These are phyloP conservation scores for Fusarium tupiense DNA, from an alignment of 2,329 filamentous ascomycete genomes.

Conservation along the genomic window DNA sequence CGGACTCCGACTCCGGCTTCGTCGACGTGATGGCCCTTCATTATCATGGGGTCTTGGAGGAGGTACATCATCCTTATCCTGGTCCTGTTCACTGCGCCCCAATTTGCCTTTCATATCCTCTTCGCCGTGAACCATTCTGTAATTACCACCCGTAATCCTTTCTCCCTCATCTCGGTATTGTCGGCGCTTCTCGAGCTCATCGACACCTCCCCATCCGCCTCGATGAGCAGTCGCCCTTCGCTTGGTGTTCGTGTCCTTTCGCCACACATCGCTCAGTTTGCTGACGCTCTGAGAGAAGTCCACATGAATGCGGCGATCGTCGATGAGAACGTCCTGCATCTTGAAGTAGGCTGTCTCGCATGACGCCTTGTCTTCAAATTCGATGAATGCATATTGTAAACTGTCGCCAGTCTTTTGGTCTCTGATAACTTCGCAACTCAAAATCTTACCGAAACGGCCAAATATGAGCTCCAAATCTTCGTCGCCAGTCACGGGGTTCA, in stretches of 20 bases:
- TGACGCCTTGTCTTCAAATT: slow-evolving; percentile 90
- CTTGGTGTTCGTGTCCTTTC: slow-evolving; percentile 85
- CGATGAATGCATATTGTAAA: slow-evolving; percentile 96
- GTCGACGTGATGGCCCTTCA: slow-evolving; percentile 6
- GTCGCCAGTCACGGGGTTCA: slow-evolving; percentile 95
- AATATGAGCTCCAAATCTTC: slow-evolving; percentile 96
- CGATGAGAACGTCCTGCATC: slow-evolving; percentile 97
- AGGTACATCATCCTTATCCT: slow-evolving; percentile 28
- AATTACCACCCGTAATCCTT: slow-evolving; percentile 59
- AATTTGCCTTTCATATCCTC: slow-evolving; percentile 69
- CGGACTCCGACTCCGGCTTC: slow-evolving; percentile 35
- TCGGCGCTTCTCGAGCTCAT: slow-evolving; percentile 85
- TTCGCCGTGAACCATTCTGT: slow-evolving; percentile 84
- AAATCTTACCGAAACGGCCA: slow-evolving; percentile 92
- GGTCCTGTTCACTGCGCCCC: slow-evolving; percentile 51
- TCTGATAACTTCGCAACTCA: slow-evolving; percentile 95
- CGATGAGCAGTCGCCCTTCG: slow-evolving; percentile 65
- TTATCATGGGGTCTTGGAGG: slow-evolving; percentile 8
- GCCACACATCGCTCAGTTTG: slow-evolving; percentile 89
- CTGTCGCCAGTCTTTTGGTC: slow-evolving; percentile 95
- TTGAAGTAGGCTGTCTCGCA: slow-evolving; percentile 98
- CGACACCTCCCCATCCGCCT: slow-evolving; percentile 91
- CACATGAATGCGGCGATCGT: slow-evolving; percentile 96
- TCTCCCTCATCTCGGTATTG: slow-evolving; percentile 82
- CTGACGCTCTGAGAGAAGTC: slow-evolving; percentile 97